Conservation (phyloP, 345 rosid species). For the Clarkia xantiana region DNA sequence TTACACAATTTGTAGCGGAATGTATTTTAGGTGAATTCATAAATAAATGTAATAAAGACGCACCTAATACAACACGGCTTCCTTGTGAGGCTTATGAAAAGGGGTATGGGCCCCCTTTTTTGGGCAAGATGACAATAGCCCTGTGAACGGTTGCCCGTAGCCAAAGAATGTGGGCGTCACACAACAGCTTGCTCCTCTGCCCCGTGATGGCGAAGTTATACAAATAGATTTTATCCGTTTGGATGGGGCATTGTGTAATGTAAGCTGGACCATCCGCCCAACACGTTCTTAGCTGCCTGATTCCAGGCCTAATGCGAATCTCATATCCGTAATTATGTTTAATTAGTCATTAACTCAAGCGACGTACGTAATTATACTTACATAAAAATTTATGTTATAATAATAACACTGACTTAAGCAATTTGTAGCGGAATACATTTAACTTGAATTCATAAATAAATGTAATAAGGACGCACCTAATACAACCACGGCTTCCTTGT, state of each 20-base stretch:
- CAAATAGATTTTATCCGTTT: conserved; percentile 46
- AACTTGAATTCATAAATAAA: no score
- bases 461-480: no score
- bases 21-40: no score
- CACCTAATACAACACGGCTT: conserved; percentile 51
- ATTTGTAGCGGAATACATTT: no score
- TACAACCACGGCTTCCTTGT: no score
- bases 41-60: not conserved
- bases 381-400: no score
- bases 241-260: conserved; percentile 88
- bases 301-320: conserved; percentile 50
- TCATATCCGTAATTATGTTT: no score
- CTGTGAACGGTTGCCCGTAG: conserved; percentile 80
- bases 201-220: conserved; percentile 83
- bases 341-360: no score
- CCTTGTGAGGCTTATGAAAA: conserved; percentile 73
- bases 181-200: conserved; percentile 74
- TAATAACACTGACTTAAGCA: no score
- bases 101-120: conserved; percentile 76
- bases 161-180: conserved; percentile 97
- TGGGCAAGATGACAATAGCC: conserved; percentile 66
- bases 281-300: conserved; percentile 61
- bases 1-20: no score
- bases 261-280: conserved; percentile 98
- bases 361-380: no score